Conservation (phyloP, 345 rosid species). For the Passiflora organensis region DNA sequence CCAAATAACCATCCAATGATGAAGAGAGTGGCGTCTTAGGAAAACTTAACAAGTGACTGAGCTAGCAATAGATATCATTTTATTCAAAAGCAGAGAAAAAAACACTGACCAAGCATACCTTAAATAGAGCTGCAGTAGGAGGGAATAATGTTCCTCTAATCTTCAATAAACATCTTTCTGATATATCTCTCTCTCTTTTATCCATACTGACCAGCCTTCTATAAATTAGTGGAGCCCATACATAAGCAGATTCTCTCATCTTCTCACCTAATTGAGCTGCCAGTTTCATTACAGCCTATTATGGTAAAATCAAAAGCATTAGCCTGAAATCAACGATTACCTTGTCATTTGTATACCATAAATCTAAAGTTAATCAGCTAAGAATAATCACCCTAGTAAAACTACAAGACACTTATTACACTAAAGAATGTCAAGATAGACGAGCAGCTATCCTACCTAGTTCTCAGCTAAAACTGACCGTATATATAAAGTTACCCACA, state of each 20-base stretch:
- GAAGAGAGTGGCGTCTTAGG: too few relatives aligned
- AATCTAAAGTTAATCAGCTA: neutral
- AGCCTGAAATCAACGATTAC: neutral
- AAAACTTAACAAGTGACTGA: too few relatives aligned
- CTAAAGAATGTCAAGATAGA: neutral
- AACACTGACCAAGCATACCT: constrained; percentile 29
- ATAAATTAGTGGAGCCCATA: constrained; percentile 50
- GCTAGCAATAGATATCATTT: too few relatives aligned
- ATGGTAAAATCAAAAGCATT: constrained; percentile 9
- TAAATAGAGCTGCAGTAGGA: constrained; percentile 36
- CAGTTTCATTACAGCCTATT: constrained; percentile 45
- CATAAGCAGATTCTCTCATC: constrained; percentile 46
- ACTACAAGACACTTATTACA: too few relatives aligned
- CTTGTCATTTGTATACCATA: neutral
- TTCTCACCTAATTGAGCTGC: constrained; percentile 31
- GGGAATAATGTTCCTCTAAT: constrained; percentile 37
- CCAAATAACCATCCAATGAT: too few relatives aligned
- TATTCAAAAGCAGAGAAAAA: neutral
- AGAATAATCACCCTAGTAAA: neutral
- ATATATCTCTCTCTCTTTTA: constrained; percentile 49
- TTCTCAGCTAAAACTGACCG: too few relatives aligned
- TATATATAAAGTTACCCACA: too few relatives aligned
- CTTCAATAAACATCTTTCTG: constrained; percentile 46
- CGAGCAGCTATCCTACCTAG: neutral
- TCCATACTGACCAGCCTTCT: constrained; percentile 54